Conservation (phyloP, 129 eudicot genomes). For the Helianthus annuus region DNA sequence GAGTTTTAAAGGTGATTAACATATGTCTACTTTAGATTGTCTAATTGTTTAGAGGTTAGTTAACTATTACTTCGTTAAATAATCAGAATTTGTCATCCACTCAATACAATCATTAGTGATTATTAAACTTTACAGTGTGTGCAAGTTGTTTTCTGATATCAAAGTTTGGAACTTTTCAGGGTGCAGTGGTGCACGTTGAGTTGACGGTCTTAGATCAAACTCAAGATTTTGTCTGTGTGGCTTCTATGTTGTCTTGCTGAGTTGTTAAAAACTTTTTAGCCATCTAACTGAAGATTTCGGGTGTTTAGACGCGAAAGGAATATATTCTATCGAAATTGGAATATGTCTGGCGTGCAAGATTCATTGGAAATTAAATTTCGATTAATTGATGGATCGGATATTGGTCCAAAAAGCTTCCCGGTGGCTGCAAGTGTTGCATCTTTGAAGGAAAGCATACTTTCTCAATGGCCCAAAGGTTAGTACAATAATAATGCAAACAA, state of each 20-base stretch:
- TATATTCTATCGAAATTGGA: constrained; percentile 18
- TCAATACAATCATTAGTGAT: not conserved
- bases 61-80: not conserved
- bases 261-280: constrained; percentile 21
- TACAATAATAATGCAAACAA: not conserved
- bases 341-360: constrained; percentile 74
- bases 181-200: constrained; percentile 15
- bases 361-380: constrained; percentile 81
- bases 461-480: constrained; percentile 94
- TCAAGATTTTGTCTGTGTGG: constrained; percentile 28
- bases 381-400: constrained; percentile 79
- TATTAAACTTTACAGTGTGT: not conserved
- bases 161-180: constrained; percentile 28
- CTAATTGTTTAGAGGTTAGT: not conserved
- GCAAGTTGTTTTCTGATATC: constrained; percentile 7
- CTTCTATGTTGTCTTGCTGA: constrained; percentile 31
- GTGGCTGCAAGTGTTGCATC: constrained; percentile 68
- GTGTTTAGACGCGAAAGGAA: constrained; percentile 26
- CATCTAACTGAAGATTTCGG: constrained; percentile 25
- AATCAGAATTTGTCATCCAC: not conserved
- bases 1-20: not conserved
- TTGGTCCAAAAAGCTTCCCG: constrained; percentile 82
- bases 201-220: constrained; percentile 1
- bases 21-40: not conserved
- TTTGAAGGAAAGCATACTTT: constrained; percentile 76